Percentiles rank a stretch among this genome's conserved stretches.
phyloP scores from a whole-genome alignment of 257 asterid species.

The Solanum sejunctum region DNA sequence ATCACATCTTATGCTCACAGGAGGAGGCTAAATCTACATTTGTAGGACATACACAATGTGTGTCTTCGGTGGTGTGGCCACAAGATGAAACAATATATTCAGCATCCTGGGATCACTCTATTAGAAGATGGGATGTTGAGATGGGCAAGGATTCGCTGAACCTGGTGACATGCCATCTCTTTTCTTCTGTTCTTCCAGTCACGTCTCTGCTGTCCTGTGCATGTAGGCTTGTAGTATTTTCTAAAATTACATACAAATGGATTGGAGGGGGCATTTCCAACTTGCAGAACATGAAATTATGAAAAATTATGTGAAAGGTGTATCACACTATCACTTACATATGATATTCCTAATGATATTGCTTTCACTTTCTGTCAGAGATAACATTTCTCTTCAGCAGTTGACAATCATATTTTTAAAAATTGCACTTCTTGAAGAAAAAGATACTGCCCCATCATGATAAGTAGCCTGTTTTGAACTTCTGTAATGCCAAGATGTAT shows the following conservation, averaged over 20 bases:
- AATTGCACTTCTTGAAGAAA: neutral
- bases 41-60: slow-evolving; percentile 88
- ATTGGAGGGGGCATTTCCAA: neutral
- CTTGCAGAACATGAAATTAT: neutral
- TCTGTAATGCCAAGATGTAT: neutral
- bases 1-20: slow-evolving; percentile 21
- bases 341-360: neutral
- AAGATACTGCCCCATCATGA: neutral
- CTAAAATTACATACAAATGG: neutral
- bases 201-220: neutral
- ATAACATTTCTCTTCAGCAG: neutral
- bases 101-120: slow-evolving; percentile 94
- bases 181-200: neutral
- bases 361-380: neutral
- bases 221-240: neutral
- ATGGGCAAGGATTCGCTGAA: slow-evolving; percentile 54
- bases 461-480: neutral
- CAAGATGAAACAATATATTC: slow-evolving; percentile 53
- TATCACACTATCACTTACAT: neutral
- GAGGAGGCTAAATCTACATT: slow-evolving; percentile 69
- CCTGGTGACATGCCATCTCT: slow-evolving; percentile 31
- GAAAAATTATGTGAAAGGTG: neutral
- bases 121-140: slow-evolving; percentile 93
- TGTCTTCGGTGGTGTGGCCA: slow-evolving; percentile 85
- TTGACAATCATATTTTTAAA: neutral